Evolutionary conservation across 805 yeast genomes (phyloP).

Genomic region (Myxozyma monticola): DNA sequence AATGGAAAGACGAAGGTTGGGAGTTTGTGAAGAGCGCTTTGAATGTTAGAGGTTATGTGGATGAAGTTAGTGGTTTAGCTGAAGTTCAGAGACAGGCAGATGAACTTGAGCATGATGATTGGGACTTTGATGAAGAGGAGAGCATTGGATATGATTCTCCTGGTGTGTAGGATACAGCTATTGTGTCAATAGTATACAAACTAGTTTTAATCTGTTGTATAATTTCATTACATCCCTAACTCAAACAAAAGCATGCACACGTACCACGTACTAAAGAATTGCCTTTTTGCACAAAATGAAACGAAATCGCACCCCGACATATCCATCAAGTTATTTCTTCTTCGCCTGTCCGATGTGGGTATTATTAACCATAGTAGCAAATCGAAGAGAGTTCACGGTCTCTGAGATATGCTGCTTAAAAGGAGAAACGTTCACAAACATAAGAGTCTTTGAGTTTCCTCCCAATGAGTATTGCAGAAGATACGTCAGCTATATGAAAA

Average conservation of each 20-base stretch:
- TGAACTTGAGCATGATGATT: slow-evolving; percentile 37
- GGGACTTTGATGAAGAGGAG: slow-evolving; percentile 25
- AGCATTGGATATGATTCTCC: too few relatives aligned
- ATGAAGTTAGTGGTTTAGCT: slow-evolving; percentile 74
- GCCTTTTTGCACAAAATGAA: too few relatives aligned
- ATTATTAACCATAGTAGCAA: slow-evolving; percentile 62
- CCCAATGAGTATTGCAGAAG: slow-evolving; percentile 78
- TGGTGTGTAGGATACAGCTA: too few relatives aligned
- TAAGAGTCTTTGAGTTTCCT: slow-evolving; percentile 84
- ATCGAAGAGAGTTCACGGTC: slow-evolving; percentile 79
- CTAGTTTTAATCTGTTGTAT: too few relatives aligned
- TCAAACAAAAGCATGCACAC: neutral
- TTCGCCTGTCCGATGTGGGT: slow-evolving; percentile 35
- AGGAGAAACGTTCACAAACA: slow-evolving; percentile 90
- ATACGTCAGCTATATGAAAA: slow-evolving; percentile 56
- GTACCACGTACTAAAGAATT: too few relatives aligned
- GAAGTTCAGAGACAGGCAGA: slow-evolving; percentile 74
- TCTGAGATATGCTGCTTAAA: slow-evolving; percentile 62
- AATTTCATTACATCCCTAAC: too few relatives aligned
- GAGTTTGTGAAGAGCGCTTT: slow-evolving; percentile 73
- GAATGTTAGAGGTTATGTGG: slow-evolving; percentile 64
- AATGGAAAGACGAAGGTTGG: slow-evolving; percentile 66
- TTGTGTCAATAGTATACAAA: too few relatives aligned
- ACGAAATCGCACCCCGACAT: too few relatives aligned
- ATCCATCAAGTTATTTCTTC: too few relatives aligned